phyloP scores from a whole-genome alignment of 768 basidiomycete species.

The Mycena amicta region DNA sequence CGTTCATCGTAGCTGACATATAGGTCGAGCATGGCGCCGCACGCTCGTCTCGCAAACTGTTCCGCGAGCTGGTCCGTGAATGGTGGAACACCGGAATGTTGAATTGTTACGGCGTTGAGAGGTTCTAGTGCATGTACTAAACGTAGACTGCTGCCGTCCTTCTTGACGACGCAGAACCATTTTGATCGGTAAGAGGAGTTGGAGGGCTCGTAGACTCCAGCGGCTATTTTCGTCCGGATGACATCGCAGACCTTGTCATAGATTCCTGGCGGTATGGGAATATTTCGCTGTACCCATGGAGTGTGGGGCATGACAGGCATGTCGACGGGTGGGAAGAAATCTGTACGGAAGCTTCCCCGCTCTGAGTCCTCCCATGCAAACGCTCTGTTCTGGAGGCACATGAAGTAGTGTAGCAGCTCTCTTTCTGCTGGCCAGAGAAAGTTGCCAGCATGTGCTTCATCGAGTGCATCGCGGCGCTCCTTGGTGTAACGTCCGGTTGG shows the following conservation, averaged over 20 bases:
- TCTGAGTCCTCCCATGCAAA: conserved; percentile 23
- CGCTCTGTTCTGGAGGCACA: conserved; percentile 12
- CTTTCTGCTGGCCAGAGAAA: conserved; percentile 21
- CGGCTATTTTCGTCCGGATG: too few species aligned
- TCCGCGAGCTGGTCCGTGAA: too few species aligned
- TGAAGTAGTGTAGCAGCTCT: conserved; percentile 4
- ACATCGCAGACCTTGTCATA: not conserved
- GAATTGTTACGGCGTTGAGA: conserved; percentile 28
- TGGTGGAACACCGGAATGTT: too few species aligned
- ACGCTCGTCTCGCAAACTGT: too few species aligned
- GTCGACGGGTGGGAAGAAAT: too few species aligned
- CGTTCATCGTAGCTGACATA: conserved; percentile 31
- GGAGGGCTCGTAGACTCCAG: too few species aligned
- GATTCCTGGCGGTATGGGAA: not conserved
- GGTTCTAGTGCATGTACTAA: conserved; percentile 29
- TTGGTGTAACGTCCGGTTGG: conserved; percentile 2
- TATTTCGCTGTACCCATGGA: conserved; percentile 20
- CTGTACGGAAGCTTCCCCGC: conserved; percentile 21
- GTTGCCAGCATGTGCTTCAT: not conserved
- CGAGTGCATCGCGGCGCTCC: conserved; percentile 2
- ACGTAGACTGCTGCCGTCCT: too few species aligned
- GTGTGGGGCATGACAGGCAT: conserved; percentile 20
- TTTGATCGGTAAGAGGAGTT: not conserved
- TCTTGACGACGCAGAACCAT: not conserved
- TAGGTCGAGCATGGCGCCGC: conserved; percentile 24